Evolutionary conservation across 1,284 basidiomycete species (phyloP).

Genomic region (Trichosporon sp.): DNA sequence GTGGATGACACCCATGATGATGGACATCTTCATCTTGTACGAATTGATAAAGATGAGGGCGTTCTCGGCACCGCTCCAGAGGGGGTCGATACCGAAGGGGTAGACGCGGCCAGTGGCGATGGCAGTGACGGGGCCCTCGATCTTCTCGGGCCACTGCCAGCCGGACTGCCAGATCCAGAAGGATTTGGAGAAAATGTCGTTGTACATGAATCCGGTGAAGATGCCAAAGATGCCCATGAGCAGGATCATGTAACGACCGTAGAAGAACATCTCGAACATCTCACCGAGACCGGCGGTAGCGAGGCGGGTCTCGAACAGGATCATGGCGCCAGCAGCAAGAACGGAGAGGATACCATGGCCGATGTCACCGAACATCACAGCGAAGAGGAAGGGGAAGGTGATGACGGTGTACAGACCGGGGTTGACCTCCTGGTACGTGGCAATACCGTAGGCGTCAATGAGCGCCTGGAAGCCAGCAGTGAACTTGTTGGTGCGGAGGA

Average conservation of each 20-base stretch:
- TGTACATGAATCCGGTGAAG: constrained; percentile 97
- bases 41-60: constrained; percentile 93
- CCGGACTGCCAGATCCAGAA: constrained; percentile 86
- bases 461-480: constrained; percentile 97
- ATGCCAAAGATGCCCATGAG: constrained; percentile 95
- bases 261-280: constrained; percentile 91
- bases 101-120: constrained; percentile 71
- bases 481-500: constrained; percentile 92
- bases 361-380: constrained; percentile 99
- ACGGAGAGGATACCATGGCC: constrained; percentile 90
- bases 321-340: constrained; percentile 77
- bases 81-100: constrained; percentile 91
- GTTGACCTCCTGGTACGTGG: constrained; percentile 95
- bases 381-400: constrained; percentile 98
- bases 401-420: constrained; percentile 92
- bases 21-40: constrained; percentile 99
- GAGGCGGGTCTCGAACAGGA: constrained; percentile 78
- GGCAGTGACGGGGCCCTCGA: constrained; percentile 61
- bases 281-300: constrained; percentile 69
- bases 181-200: constrained; percentile 97
- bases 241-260: constrained; percentile 95
- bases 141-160: constrained; percentile 74
- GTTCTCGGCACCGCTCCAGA: constrained; percentile 94
- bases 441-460: constrained; percentile 96
- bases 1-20: constrained; percentile 94